phyloP scores from a whole-genome alignment of 306 rosid species.

The Castanea sativa region DNA sequence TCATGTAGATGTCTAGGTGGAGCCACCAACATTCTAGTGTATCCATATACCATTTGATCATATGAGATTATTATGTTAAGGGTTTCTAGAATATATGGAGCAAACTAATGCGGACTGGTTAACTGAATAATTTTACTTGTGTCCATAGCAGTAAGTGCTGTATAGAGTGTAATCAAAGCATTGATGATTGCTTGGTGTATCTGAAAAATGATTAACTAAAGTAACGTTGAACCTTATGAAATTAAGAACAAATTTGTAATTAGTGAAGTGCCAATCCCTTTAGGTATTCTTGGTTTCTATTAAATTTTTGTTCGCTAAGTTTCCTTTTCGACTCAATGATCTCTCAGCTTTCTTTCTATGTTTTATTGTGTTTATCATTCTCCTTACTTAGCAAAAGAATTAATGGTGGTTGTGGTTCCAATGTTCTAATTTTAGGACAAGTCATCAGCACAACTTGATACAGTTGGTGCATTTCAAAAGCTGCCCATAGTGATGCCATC shows the following conservation, averaged over 20 bases:
- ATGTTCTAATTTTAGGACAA: slow-evolving; percentile 47
- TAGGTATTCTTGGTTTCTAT: neutral
- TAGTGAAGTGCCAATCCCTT: neutral
- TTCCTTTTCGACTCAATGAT: neutral
- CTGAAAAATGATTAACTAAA: neutral
- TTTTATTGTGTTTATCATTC: neutral
- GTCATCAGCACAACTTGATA: slow-evolving; percentile 43
- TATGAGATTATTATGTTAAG: neutral
- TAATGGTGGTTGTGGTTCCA: slow-evolving; percentile 5
- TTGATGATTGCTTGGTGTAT: neutral
- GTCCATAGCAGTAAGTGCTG: neutral
- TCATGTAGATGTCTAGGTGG: neutral
- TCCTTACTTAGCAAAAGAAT: neutral
- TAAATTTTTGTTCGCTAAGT: neutral
- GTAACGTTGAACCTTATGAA: neutral
- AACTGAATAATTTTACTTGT: neutral
- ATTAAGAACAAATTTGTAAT: neutral
- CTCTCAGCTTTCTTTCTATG: neutral
- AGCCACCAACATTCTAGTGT: neutral
- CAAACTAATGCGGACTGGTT: neutral
- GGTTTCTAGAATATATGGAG: neutral
- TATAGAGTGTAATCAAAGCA: neutral
- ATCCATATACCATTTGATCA: neutral
- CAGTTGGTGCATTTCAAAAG: slow-evolving; percentile 89
- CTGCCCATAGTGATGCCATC: slow-evolving; percentile 96